phyloP scores from a whole-genome alignment of 2,329 filamentous ascomycete genomes.

The Fusarium bulbicola region DNA sequence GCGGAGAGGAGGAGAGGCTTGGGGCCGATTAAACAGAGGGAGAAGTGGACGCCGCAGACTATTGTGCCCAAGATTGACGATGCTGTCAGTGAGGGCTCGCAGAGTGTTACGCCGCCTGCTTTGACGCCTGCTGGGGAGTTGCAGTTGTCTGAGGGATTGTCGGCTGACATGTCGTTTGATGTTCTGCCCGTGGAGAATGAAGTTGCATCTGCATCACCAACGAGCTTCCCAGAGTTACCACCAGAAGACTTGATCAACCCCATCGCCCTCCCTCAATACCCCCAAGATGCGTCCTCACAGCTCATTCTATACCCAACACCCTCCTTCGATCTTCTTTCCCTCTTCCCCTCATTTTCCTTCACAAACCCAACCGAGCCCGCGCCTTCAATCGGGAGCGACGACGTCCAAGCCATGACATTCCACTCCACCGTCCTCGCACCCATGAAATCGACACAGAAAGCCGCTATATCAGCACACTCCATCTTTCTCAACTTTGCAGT shows the following conservation, averaged over 20 bases:
- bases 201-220: not conserved
- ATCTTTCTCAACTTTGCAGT: constrained; percentile 15
- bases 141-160: not conserved
- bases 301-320: not conserved
- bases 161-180: not conserved
- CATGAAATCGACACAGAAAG: constrained; percentile 13
- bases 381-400: constrained; percentile 6
- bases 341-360: constrained; percentile 6
- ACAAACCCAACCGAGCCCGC: not conserved
- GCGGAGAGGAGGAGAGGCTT: constrained; percentile 2
- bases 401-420: constrained; percentile 14
- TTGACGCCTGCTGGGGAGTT: not conserved
- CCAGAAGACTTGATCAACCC: not conserved
- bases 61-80: not conserved
- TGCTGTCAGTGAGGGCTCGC: not conserved
- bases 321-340: not conserved
- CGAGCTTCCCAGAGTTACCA: not conserved
- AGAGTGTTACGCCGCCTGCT: not conserved
- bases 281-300: not conserved
- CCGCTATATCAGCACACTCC: constrained; percentile 4
- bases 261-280: not conserved
- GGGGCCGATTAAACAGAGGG: constrained; percentile 1
- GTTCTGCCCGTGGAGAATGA: not conserved
- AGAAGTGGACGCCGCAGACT: not conserved
- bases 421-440: constrained; percentile 9